phyloP scores from a whole-genome alignment of 1,139 yeast species.

The Yamadazyma sp. region DNA sequence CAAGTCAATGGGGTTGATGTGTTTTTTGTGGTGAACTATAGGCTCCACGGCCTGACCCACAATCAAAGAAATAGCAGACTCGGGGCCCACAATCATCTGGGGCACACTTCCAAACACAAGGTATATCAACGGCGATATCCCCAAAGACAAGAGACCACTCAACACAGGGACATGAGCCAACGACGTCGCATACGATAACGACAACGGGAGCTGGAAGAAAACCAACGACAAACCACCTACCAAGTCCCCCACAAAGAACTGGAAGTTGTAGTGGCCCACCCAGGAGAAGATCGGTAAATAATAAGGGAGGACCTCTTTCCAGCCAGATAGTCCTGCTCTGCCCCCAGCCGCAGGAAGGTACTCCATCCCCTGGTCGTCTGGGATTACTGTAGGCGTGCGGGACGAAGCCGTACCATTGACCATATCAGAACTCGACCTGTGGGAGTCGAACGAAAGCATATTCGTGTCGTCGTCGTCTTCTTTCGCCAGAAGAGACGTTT shows the following conservation, averaged over 20 bases:
- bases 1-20: constrained; percentile 59
- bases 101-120: constrained; percentile 89
- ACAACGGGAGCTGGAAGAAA: constrained; percentile 87
- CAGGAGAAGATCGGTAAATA: constrained; percentile 82
- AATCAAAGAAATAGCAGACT: constrained; percentile 86
- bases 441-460: not conserved
- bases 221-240: constrained; percentile 87
- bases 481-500: not conserved
- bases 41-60: constrained; percentile 92
- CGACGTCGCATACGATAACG: constrained; percentile 85
- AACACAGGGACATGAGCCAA: constrained; percentile 89
- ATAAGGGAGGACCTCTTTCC: constrained; percentile 50
- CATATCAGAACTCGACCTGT: not conserved
- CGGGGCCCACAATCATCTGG: constrained; percentile 96
- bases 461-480: constrained; percentile 1
- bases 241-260: constrained; percentile 67
- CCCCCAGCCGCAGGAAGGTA: constrained; percentile 21
- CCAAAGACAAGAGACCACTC: constrained; percentile 80
- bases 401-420: not conserved
- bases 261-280: constrained; percentile 60
- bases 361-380: no score
- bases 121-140: constrained; percentile 81
- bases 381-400: not conserved
- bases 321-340: constrained; percentile 23
- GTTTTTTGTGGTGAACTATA: constrained; percentile 48